Evolutionary conservation across 163 green algal genomes (phyloP), one percentile per base, ranked within the genome.

Genomic region (Chloroidium sp.): DNA sequence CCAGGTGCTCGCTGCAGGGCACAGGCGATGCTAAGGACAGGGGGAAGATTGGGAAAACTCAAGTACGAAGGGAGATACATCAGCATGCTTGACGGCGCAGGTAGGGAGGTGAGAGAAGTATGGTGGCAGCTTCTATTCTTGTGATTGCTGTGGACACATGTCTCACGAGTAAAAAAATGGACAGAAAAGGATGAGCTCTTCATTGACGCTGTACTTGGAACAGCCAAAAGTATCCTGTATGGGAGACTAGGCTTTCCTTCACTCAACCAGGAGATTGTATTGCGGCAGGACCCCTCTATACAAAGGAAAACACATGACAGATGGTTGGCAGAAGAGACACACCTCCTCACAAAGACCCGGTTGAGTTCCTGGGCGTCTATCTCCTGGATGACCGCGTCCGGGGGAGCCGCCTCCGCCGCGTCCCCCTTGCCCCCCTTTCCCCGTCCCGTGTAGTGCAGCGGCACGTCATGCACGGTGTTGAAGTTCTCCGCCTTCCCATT

Each of bases 41-140:
- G 36, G 36, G 36, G 36, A 36, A 36, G 36, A 78, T 89, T 95
- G 77, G 99, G 91, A 62, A 94, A 92, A 0, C 86, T 82, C 59
- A 98, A 94, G 90, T 99, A 99, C 68, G 36, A 36, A 36, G 36
- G 36, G 36, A 36, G 36, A 36, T 36, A 36, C 36, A 36, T 36
- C 36, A 36, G 36, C 36, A 36, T 36, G 36, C 36, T 36, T 36
- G 36, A 36, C 36, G 36, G 36, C 36, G 36, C 36, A 36, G 36
- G 36, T 36, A 36, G 36, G 36, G 36, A 36, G 36, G 36, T 36
- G 36, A 36, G 36, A 36, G 36, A 36, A 36, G 36, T 36, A 36
- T 36, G 36, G 36, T 36, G 36, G 36, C 36, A 36, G 36, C 36
- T 36, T 36, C 36, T 36, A 36, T 36, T 36, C 36, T 36, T 36